A percentile compares a stretch with the other conserved stretches of the same genome.
Evolutionary conservation across 306 rosid species (phyloP).

Genomic region (Quercus ilex): DNA sequence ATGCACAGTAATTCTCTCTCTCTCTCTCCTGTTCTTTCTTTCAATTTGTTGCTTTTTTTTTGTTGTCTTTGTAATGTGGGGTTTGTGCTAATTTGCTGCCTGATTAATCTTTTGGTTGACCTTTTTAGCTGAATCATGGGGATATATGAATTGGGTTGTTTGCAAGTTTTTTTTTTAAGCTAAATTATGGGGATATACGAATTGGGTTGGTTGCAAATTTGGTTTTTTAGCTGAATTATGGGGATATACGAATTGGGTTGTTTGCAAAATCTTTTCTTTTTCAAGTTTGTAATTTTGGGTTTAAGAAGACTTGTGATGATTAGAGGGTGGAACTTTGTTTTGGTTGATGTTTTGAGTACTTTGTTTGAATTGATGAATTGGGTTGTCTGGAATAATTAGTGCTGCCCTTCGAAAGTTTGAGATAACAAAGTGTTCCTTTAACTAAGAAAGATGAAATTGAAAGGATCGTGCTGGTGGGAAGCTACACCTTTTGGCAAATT

Average conservation of each 20-base stretch:
- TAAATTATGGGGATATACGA: neutral
- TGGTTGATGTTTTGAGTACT: neutral
- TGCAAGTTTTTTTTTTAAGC: neutral
- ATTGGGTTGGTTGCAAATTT: slow-evolving; percentile 1
- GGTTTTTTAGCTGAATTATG: neutral
- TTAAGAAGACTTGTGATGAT: neutral
- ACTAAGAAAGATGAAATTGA: neutral
- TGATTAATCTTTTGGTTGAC: neutral
- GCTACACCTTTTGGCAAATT: neutral
- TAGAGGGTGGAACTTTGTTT: neutral
- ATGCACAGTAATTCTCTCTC: slow-evolving; percentile 20
- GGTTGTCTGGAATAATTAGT: neutral
- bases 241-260: slow-evolving; percentile 7
- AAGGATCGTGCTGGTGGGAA: neutral
- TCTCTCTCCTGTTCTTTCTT: neutral
- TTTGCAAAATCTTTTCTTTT: neutral
- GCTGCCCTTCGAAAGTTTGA: neutral
- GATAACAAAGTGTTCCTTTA: neutral
- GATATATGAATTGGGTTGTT: slow-evolving; percentile 12
- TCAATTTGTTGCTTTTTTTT: neutral
- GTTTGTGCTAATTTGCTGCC: neutral
- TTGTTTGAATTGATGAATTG: slow-evolving; percentile 1
- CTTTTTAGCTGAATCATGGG: neutral
- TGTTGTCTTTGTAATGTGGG: neutral
- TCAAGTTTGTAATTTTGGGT: neutral